These are phyloP conservation scores for Trichoderma sp. DNA, from an alignment of 2,329 filamentous ascomycete genomes.

Conservation along the genomic window DNA sequence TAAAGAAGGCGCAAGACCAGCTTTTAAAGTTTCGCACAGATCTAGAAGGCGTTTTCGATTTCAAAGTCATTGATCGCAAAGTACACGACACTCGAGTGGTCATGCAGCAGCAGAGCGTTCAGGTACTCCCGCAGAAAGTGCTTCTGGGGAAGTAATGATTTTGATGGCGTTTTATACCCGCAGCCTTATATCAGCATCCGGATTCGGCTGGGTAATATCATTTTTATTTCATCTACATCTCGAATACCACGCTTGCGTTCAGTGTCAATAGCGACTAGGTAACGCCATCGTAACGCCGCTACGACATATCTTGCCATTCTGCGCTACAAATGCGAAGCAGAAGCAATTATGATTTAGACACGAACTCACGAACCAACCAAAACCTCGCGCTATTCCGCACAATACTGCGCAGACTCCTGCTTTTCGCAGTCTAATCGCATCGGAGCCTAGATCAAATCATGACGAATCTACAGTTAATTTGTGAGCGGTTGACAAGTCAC, in stretches of 20 bases:
- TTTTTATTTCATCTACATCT: not conserved
- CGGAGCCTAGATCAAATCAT: not conserved
- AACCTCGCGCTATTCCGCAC: not conserved
- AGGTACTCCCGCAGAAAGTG: constrained; percentile 42
- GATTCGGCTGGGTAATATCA: not conserved
- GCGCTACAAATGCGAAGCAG: not conserved
- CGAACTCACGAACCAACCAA: not conserved
- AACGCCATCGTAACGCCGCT: not conserved
- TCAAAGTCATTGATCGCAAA: constrained; percentile 53
- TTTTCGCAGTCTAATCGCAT: not conserved
- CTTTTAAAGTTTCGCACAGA: constrained; percentile 49
- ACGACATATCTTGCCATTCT: not conserved
- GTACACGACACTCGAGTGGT: constrained; percentile 54
- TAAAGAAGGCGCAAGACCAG: constrained; percentile 56
- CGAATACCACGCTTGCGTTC: not conserved
- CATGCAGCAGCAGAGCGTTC: constrained; percentile 40
- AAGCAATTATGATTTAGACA: not conserved
- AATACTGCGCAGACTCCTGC: not conserved
- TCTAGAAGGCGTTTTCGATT: constrained; percentile 55
- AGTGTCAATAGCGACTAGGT: not conserved
- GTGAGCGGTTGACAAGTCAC: not conserved
- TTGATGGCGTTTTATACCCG: not conserved
- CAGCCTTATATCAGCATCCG: not conserved
- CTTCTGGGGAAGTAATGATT: constrained; percentile 35
- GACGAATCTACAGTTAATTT: too few species aligned